Conservation (phyloP, 768 basidiomycete species). For the Sarcomyxa edulis region DNA sequence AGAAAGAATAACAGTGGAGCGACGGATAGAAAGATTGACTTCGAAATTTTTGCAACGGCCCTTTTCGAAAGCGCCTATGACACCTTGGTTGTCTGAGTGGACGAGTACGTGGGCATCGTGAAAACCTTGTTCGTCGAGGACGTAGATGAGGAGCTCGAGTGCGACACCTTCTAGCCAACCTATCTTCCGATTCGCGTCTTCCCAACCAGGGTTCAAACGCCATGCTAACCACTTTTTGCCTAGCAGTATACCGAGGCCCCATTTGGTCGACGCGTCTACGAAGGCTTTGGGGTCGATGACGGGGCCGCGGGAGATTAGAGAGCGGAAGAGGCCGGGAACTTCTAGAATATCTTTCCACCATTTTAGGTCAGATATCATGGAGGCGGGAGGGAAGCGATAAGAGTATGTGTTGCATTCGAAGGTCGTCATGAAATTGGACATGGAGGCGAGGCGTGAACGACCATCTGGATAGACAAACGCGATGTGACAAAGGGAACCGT, state of each 20-base stretch:
- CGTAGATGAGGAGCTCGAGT: neutral
- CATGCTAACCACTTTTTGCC: slow-evolving; percentile 17
- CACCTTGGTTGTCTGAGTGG: slow-evolving; percentile 28
- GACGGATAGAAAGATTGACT: slow-evolving; percentile 22
- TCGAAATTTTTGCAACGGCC: slow-evolving; percentile 23
- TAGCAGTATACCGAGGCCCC: slow-evolving; percentile 7
- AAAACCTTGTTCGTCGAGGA: slow-evolving; percentile 3
- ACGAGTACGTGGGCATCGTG: slow-evolving; percentile 15
- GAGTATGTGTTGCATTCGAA: slow-evolving; percentile 14
- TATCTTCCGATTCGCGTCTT: slow-evolving; percentile 2
- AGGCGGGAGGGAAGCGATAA: slow-evolving; percentile 12
- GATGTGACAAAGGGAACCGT: slow-evolving; percentile 26
- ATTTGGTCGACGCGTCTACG: slow-evolving; percentile 5
- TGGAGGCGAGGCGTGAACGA: slow-evolving; percentile 16
- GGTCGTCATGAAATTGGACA: slow-evolving; percentile 19
- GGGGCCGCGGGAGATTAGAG: slow-evolving; percentile 6
- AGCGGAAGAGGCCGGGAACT: slow-evolving; percentile 2
- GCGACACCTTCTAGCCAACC: slow-evolving; percentile 7
- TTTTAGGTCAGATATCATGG: slow-evolving; percentile 18
- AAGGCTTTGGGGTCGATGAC: slow-evolving; percentile 10
- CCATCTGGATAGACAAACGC: slow-evolving; percentile 13
- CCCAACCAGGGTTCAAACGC: slow-evolving; percentile 15
- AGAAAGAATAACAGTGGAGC: slow-evolving; percentile 8
- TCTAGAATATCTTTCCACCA: slow-evolving; percentile 25
- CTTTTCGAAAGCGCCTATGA: slow-evolving; percentile 24